phyloP scores from a whole-genome alignment of 2,329 filamentous ascomycete genomes.

The Eutypa lata region DNA sequence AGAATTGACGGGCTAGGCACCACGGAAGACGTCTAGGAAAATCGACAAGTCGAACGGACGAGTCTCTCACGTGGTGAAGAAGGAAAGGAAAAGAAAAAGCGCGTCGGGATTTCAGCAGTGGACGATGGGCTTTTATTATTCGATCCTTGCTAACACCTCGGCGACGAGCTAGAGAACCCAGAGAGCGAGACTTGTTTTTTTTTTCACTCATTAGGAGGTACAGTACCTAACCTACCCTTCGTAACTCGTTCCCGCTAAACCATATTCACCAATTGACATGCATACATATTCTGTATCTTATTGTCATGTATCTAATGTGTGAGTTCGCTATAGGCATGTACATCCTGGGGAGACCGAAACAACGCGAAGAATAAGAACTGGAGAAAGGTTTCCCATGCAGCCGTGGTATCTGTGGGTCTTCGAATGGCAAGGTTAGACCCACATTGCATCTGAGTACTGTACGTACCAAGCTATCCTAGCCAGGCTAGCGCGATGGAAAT shows the following conservation, averaged over 20 bases:
- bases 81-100: constrained; percentile 9
- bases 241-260: no score
- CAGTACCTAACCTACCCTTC: neutral
- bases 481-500: neutral
- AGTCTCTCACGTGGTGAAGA: constrained; percentile 22
- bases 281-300: neutral
- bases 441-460: neutral
- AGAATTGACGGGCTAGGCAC: constrained; percentile 20
- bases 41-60: constrained; percentile 21
- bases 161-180: neutral
- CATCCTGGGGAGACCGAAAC: neutral
- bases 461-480: no score
- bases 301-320: neutral
- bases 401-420: neutral
- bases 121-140: constrained; percentile 5
- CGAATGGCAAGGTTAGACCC: neutral
- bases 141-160: neutral
- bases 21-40: constrained; percentile 24
- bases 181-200: neutral
- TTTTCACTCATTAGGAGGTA: neutral
- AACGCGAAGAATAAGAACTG: neutral
- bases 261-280: neutral
- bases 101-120: constrained; percentile 13
- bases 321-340: neutral
- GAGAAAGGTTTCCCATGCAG: neutral